Base-by-base conservation (phyloP, 1,139 yeast species). In the Yamadazyma dushanensis region DNA sequence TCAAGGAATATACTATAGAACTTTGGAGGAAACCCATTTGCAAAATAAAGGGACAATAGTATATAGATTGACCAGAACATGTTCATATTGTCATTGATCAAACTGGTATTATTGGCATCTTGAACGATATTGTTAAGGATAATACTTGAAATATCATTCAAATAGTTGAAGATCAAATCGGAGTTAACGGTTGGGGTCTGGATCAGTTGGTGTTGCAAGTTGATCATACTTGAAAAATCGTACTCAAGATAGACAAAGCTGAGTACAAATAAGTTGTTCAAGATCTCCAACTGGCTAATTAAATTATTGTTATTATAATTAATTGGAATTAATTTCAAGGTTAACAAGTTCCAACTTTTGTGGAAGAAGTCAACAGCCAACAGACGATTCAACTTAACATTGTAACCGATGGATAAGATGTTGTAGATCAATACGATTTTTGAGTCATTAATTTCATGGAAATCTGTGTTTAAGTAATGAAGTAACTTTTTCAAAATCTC, bases 41-140 rank as follows among this genome's bases (percentile, higher is more conserved):
- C 55, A 22, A 64, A 56, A 41, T 66, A 66, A 20, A 59, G 61
- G 6, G 76, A 69, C 15, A 71, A 51, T 14, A 70, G 41, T 4
- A 64, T 56, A 45, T 70, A 71, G 17, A 71, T 69, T 38, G 65
- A 59, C 76, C 76, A 72, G 43, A 70, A 68, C 38, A 70, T 57
- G 13, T 54, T 43, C 38, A 57, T 43, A 36, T 61, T 44, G 4
- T 33, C 23, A 5, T 33, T 34, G 11, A 40, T 29, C 11, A 45
- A 31, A 5, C 16, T 14, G 16, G 19, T 11, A 16, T 30, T 27
- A 6, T 41, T 42, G 15, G 33, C 31, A 2, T 37, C 39, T 14
- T 36, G 39, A 8, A 29, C 46, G 30, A 62, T 51, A 34, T 60
- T 61, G 9, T 56, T 48, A 35, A 59, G 45, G 15, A 64, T 54